Evolutionary conservation across 192 early-diverging fungal species (phyloP).

Genomic region (Coemansia sp.): DNA sequence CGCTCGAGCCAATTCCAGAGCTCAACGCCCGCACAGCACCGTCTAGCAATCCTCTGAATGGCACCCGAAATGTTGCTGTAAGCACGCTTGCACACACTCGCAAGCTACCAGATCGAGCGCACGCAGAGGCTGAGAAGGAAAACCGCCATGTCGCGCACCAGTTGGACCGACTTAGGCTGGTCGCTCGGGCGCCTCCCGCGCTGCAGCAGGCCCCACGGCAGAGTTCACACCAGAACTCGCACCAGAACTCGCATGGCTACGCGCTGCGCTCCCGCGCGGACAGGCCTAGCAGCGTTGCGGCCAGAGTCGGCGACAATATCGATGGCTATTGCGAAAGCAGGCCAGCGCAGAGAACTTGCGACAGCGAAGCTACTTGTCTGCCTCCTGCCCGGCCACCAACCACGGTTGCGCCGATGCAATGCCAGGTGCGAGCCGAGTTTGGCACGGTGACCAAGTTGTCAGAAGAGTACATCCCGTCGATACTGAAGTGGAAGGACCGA

Average conservation of each 20-base stretch:
- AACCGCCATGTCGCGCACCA: constrained; percentile 9
- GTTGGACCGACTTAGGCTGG: constrained; percentile 6
- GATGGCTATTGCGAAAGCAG: not conserved
- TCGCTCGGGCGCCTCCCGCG: not conserved
- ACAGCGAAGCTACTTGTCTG: not conserved
- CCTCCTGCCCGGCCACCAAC: not conserved
- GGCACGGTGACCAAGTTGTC: constrained; percentile 42
- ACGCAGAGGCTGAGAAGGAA: constrained; percentile 24
- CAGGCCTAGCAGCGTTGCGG: not conserved
- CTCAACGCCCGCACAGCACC: not conserved
- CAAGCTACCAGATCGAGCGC: constrained; percentile 4
- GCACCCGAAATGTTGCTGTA: not conserved
- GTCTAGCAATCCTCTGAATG: not conserved
- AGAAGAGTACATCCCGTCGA: constrained; percentile 40
- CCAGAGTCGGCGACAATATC: not conserved
- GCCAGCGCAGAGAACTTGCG: not conserved
- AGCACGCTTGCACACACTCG: not conserved
- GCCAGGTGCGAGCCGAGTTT: constrained; percentile 33
- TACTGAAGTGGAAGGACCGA: constrained; percentile 37
- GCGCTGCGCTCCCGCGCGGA: constrained; percentile 21
- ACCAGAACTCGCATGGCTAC: constrained; percentile 16
- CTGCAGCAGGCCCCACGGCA: not conserved
- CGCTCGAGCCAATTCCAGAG: constrained; percentile 36
- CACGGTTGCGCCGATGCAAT: not conserved
- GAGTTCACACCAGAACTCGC: not conserved